Evolutionary conservation across 1,139 yeast species (phyloP).

Genomic region (Diutina neorugosa): DNA sequence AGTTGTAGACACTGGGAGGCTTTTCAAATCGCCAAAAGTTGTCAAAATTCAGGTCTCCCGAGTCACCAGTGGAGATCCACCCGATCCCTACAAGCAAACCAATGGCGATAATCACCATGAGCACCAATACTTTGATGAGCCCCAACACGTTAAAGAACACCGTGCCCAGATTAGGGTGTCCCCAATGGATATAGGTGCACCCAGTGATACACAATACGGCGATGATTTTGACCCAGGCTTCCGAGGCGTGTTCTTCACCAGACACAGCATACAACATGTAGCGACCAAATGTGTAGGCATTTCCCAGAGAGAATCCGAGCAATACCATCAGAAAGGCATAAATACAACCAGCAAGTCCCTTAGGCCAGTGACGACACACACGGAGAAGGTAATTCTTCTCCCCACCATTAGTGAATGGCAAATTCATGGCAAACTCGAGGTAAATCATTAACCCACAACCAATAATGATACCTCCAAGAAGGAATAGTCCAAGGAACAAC

Average conservation of each 20-base stretch:
- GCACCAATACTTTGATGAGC: slow-evolving; percentile 26
- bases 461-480: slow-evolving; percentile 32
- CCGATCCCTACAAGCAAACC: slow-evolving; percentile 22
- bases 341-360: slow-evolving; percentile 28
- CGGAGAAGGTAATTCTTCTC: slow-evolving; percentile 38
- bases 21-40: slow-evolving; percentile 8
- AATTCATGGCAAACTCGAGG: slow-evolving; percentile 33
- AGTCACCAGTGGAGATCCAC: slow-evolving; percentile 13
- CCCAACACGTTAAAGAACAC: slow-evolving; percentile 32
- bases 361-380: slow-evolving; percentile 19
- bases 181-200: slow-evolving; percentile 27
- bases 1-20: slow-evolving; percentile 14
- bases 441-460: slow-evolving; percentile 36
- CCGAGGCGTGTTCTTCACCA: slow-evolving; percentile 8
- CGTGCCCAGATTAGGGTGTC: slow-evolving; percentile 30
- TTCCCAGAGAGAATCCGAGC: slow-evolving; percentile 39
- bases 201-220: slow-evolving; percentile 34
- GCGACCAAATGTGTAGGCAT: slow-evolving; percentile 40
- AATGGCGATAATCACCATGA: slow-evolving; percentile 25
- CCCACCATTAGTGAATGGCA: slow-evolving; percentile 37
- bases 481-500: slow-evolving; percentile 26
- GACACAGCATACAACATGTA: slow-evolving; percentile 29
- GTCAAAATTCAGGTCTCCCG: slow-evolving; percentile 6
- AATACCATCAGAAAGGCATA: slow-evolving; percentile 37
- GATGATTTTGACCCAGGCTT: slow-evolving; percentile 21